Evolutionary conservation across 176 grass and related monocot species (phyloP).

Genomic region (Melocanna baccifera): DNA sequence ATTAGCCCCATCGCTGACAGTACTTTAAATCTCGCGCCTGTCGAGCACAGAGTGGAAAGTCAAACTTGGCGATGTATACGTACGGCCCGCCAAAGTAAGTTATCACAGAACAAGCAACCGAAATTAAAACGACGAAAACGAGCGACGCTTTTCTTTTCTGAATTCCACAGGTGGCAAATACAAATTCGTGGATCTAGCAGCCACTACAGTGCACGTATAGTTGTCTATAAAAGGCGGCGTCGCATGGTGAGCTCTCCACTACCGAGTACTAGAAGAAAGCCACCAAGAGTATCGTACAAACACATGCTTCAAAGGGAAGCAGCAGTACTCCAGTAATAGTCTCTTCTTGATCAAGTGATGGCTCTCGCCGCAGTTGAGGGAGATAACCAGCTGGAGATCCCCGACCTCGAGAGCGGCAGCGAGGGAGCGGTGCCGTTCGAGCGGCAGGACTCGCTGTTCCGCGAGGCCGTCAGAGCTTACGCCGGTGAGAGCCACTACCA

Average conservation of each 20-base stretch:
- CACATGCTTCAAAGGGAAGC: not conserved
- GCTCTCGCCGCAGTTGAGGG: not conserved
- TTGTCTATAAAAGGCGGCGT: not conserved
- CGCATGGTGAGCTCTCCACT: not conserved
- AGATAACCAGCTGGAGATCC: not conserved
- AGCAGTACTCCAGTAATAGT: not conserved
- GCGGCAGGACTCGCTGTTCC: conserved; percentile 33
- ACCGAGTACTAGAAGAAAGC: too few species aligned
- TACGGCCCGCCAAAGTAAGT: not conserved
- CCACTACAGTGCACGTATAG: not conserved
- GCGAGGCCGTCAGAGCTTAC: conserved; percentile 3
- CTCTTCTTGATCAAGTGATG: not conserved
- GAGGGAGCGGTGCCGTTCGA: not conserved
- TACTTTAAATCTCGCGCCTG: not conserved
- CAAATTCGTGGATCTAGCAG: not conserved
- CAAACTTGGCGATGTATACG: not conserved
- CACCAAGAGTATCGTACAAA: not conserved
- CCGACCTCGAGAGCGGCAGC: not conserved
- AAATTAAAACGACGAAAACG: not conserved
- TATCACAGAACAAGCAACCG: not conserved
- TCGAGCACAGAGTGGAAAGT: not conserved
- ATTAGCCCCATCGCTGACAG: too few species aligned
- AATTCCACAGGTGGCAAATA: not conserved
- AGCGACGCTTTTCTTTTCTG: not conserved
- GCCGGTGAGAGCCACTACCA: not conserved